These are phyloP conservation scores for Leptographium flavum DNA, from an alignment of 2,329 filamentous ascomycete genomes.

Conservation along the genomic window DNA sequence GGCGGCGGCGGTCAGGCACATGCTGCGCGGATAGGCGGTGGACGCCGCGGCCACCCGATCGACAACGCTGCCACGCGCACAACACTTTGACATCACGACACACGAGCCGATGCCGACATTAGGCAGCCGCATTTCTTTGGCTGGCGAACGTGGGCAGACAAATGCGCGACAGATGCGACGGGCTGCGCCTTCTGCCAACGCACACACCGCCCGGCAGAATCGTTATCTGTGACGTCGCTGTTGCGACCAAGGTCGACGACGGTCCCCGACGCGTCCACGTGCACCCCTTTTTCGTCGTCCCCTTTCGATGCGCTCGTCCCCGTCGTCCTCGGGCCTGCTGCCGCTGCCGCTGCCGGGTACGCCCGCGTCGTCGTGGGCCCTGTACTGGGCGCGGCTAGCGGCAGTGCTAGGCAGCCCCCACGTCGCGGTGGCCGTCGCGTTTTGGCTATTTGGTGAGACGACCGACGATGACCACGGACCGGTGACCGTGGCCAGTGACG, in stretches of 20 bases:
- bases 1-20: too few relatives aligned
- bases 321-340: slow-evolving; percentile 26
- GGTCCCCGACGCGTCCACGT: too few relatives aligned
- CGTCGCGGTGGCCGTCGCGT: slow-evolving; percentile 59
- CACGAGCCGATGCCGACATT: too few relatives aligned
- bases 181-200: not conserved
- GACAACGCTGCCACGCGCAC: too few relatives aligned
- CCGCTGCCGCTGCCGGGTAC: slow-evolving; percentile 45
- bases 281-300: too few relatives aligned
- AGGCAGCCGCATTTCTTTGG: too few relatives aligned
- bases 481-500: too few relatives aligned
- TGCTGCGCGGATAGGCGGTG: not conserved
- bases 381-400: slow-evolving; percentile 52
- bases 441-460: slow-evolving; percentile 78
- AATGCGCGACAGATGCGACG: too few relatives aligned
- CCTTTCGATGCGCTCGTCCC: slow-evolving; percentile 19
- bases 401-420: slow-evolving; percentile 54
- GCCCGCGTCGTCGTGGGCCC: slow-evolving; percentile 55
- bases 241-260: too few relatives aligned
- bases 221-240: slow-evolving; percentile 5
- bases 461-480: too few relatives aligned
- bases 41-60: not conserved
- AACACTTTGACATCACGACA: too few relatives aligned
- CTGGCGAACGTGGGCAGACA: too few relatives aligned
- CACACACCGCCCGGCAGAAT: slow-evolving; percentile 8